Evolutionary conservation across 2,329 filamentous ascomycete genomes (phyloP), one percentile per base, ranked within the genome.

Genomic region (Sphaerostilbella broomeana): DNA sequence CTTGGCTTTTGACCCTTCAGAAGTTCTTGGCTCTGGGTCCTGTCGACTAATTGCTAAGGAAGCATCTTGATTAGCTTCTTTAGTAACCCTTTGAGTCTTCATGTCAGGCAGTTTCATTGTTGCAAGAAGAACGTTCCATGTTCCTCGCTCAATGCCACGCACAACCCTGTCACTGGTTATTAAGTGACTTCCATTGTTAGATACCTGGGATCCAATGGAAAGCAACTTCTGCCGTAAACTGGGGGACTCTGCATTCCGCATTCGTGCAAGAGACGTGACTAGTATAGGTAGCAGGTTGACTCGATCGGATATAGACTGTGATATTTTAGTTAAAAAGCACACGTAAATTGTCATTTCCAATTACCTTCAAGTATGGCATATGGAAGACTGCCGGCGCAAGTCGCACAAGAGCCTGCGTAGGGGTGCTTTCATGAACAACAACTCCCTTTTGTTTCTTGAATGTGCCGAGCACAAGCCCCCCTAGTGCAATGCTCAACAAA

Each of bases 331-430:
- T n/a, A n/a, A n/a, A n/a, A n/a, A n/a, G n/a, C n/a, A n/a, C n/a
- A n/a, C n/a, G n/a, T n/a, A n/a, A n/a, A 4, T 9, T 11, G n/a
- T 24, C 15, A 13, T 15, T 10, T 11, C 12, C 6, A 15, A 41
- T 24, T 50, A 63, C 63, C 47, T 55, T 54, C 10, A 65, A 49
- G 48, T 63, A 63, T 12, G 51, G 47, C 18, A 59, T 48, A 35
- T 63, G 47, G 19, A 66, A 65, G 12, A 65, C 59, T 12, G 58
- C 58, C 0, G 63, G 63, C 4, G 53, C 52, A 5, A 65, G 31
- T 3, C 40, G 42, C 2, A 46, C 45, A 8, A 66, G 47, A 6
- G 56, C 51, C 10, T 46, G 44, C 4, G 47, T 28, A 12, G 44
- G 28, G 9, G 30, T 48, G n/a, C 40, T 42, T 2, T 48, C 40